A percentile compares a stretch with the other conserved stretches of the same genome.
These are phyloP conservation scores for Leucaena leucocephala DNA, from an alignment of 306 rosid species.

Conservation along the genomic window DNA sequence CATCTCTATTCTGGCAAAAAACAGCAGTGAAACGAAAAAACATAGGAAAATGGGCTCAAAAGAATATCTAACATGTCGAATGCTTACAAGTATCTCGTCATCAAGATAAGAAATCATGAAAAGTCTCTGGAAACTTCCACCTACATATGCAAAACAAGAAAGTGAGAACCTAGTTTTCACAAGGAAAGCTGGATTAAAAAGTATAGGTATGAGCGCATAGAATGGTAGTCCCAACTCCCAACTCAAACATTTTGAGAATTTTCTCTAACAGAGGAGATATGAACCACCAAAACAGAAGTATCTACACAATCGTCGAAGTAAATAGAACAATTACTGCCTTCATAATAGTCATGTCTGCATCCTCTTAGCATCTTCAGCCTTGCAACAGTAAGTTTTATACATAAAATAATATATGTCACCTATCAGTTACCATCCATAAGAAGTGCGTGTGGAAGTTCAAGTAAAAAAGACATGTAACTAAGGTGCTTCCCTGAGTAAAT, in stretches of 20 bases:
- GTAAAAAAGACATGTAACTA: constrained; percentile 14
- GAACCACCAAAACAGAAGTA: neutral
- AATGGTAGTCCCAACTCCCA: constrained; percentile 12
- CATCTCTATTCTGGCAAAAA: constrained; percentile 1
- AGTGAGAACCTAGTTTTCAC: constrained; percentile 28
- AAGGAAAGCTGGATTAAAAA: constrained; percentile 10
- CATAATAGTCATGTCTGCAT: neutral
- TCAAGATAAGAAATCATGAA: constrained; percentile 98
- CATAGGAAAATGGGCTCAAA: constrained; percentile 5
- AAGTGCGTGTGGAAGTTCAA: constrained; percentile 12
- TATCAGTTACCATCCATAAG: neutral
- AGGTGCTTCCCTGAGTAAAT: constrained; percentile 27
- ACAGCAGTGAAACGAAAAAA: neutral
- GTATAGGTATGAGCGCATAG: neutral
- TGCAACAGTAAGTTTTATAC: neutral
- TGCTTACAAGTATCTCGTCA: constrained; percentile 90
- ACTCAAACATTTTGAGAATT: neutral
- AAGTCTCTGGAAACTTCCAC: constrained; percentile 78
- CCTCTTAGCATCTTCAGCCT: neutral
- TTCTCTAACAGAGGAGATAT: neutral
- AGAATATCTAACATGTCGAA: neutral
- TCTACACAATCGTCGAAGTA: neutral
- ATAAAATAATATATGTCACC: neutral
- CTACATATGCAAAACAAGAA: constrained; percentile 50
- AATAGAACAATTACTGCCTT: neutral